These are phyloP conservation scores for Paramecium primaurelia DNA, from an alignment of 73 alveolate species.

Conservation along the genomic window DNA sequence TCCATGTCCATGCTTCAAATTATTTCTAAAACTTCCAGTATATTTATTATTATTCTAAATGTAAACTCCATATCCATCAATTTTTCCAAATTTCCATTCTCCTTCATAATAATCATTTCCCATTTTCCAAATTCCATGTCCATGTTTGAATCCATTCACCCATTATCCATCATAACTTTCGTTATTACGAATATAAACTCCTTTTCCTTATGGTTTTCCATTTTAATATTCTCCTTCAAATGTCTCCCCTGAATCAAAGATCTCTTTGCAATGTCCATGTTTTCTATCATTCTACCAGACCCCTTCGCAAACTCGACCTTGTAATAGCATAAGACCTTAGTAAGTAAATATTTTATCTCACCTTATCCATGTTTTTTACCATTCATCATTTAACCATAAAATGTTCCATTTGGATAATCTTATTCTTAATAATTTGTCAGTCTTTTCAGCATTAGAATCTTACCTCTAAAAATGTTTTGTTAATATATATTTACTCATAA, in stretches of 20 bases:
- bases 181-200: constrained; percentile 28
- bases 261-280: constrained; percentile 67
- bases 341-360: not conserved
- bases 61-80: constrained; percentile 71
- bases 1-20: constrained; percentile 70
- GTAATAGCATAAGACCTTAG: constrained; percentile 62
- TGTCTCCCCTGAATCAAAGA: constrained; percentile 64
- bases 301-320: constrained; percentile 64
- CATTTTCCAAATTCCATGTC: constrained; percentile 64
- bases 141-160: constrained; percentile 69
- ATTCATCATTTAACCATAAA: constrained; percentile 55
- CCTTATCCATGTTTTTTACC: constrained; percentile 60
- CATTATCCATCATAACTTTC: constrained; percentile 64
- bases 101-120: constrained; percentile 66
- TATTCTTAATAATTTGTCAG: not conserved
- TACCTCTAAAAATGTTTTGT: not conserved
- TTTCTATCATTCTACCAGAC: constrained; percentile 67
- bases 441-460: not conserved
- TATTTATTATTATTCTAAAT: constrained; percentile 56
- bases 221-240: constrained; percentile 65
- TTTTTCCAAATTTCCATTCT: constrained; percentile 70
- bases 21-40: constrained; percentile 73
- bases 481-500: not conserved
- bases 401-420: constrained; percentile 38
- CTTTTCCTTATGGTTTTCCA: constrained; percentile 64